Percentiles rank a stretch among this genome's conserved stretches.
phyloP scores from a whole-genome alignment of 179 eudicot genomes.

The Vitellaria paradoxa region DNA sequence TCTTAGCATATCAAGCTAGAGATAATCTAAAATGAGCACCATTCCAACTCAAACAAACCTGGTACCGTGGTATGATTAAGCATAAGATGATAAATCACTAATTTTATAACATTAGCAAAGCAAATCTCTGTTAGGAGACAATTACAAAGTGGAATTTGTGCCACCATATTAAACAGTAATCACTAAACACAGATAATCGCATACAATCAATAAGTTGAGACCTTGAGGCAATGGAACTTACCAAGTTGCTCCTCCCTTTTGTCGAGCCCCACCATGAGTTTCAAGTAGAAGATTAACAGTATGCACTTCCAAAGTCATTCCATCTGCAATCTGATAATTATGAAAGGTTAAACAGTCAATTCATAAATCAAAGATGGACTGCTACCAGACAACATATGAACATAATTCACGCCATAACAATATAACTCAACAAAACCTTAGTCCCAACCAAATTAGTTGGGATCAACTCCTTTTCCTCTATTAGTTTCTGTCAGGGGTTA shows the following conservation, averaged over 20 bases:
- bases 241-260: constrained; percentile 85
- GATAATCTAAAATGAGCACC: not conserved
- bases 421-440: too few relatives aligned
- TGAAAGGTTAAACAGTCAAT: constrained; percentile 11
- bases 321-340: constrained; percentile 90
- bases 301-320: constrained; percentile 88
- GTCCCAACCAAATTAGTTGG: too few relatives aligned
- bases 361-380: not conserved
- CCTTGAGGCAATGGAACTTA: constrained; percentile 23
- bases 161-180: not conserved
- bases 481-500: too few relatives aligned
- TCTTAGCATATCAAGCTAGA: not conserved
- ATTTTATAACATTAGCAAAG: not conserved
- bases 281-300: constrained; percentile 92
- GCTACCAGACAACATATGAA: not conserved
- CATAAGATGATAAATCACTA: not conserved
- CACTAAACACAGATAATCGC: not conserved
- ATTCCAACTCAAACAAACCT: not conserved
- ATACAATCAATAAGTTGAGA: not conserved
- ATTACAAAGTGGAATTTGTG: not conserved
- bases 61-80: not conserved
- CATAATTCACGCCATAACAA: not conserved
- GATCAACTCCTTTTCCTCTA: too few relatives aligned
- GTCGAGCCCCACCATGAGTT: constrained; percentile 86
- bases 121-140: not conserved